Evolutionary conservation across 768 basidiomycete genomes (phyloP), one percentile per base, ranked within the genome.

Genomic region (Suillus paluster): DNA sequence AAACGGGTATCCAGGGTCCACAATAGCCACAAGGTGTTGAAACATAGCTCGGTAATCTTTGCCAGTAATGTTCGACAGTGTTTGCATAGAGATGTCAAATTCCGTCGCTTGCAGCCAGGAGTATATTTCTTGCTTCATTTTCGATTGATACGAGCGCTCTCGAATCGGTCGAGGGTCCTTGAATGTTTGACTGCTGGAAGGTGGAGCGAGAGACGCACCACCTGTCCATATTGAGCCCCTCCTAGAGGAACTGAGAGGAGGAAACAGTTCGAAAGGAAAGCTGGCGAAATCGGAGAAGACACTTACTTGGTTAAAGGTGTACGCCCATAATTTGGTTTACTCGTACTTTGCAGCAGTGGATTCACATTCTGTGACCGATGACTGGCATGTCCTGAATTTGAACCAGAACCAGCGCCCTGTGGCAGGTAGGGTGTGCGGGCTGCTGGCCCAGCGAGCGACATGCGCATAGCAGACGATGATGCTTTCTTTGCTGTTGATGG

Each of bases 31-130:
- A 15, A 99, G 83, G 63, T 89, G 89, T 58, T 91, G 86, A 71
- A 97, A 95, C 45, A 98, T 91, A 1, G 83, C 78, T 33, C 92
- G 86, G 70, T 93, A 98, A 64, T 96, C 94, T 66, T 93, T 92
- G 19, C 87, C 88, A 4, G 93, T 92, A 50, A 96, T 94, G 52
- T 87, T 91, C 50, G 83, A 79, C 4, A 97, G 79, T 2, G 86
- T 86, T 59, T 87, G 83, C 72, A 86, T 83, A 4, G 84, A 80
- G 30, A 94, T 86, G 15, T 90, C 88, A 63, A 86, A 89, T 7
- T 85, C 86, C n/a, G 81, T 81, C 33, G 75, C 74, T 66, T 86
- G 83, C 21, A 97, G 80, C 79, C 88, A 97, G 30, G 78, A 79
- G 53, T 83, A 77, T 65, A 97, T 87, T n/a, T 92, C 87, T 70